Conservation (phyloP, 2,329 filamentous ascomycete species). For the Grosmannia huntii region DNA sequence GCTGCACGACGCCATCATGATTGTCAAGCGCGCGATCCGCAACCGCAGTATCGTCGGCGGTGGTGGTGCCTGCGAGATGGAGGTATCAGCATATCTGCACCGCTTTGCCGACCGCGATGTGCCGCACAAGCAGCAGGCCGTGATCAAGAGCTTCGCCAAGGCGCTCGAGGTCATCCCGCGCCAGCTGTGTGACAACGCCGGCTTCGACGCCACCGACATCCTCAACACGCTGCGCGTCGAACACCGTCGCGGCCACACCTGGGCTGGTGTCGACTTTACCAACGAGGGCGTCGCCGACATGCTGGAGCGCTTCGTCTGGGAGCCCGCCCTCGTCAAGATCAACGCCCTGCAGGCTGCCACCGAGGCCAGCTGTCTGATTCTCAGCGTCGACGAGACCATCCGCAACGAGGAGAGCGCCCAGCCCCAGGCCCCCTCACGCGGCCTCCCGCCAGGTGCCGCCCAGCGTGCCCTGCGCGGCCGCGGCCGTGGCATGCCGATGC, state of each 20-base stretch:
- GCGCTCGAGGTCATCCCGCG: constrained; percentile 92
- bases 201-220: constrained; percentile 96
- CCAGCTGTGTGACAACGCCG: constrained; percentile 96
- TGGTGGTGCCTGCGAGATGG: constrained; percentile 93
- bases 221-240: constrained; percentile 92
- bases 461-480: constrained; percentile 76
- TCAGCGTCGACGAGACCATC: constrained; percentile 97
- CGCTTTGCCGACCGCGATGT: constrained; percentile 86
- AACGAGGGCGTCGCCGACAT: constrained; percentile 90
- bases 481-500: constrained; percentile 80
- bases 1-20: constrained; percentile 98
- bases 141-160: constrained; percentile 97
- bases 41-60: constrained; percentile 92
- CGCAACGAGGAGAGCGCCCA: constrained; percentile 87
- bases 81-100: constrained; percentile 87
- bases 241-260: constrained; percentile 83
- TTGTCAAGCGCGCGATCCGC: constrained; percentile 94
- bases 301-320: constrained; percentile 94
- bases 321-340: constrained; percentile 88
- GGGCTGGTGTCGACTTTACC: constrained; percentile 92
- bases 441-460: constrained; percentile 67
- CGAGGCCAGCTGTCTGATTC: constrained; percentile 87
- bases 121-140: constrained; percentile 86
- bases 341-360: constrained; percentile 95
- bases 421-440: constrained; percentile 67